Evolutionary conservation across 2,329 filamentous ascomycete genomes (phyloP).

Genomic region (Penicillium janthinellum): DNA sequence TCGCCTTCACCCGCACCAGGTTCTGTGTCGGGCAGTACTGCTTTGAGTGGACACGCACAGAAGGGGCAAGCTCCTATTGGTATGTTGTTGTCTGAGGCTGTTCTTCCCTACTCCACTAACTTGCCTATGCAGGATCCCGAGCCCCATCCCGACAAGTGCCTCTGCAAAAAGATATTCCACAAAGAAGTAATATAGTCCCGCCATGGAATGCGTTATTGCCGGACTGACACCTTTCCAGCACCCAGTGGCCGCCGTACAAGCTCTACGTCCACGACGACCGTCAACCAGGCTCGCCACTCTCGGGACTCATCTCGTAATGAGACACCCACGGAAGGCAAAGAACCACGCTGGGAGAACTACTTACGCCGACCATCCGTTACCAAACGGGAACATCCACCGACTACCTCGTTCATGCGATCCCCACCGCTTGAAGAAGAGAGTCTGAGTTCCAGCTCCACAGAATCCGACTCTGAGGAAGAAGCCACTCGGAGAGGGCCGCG

Average conservation of each 20-base stretch:
- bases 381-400: conserved; percentile 29
- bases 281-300: conserved; percentile 31
- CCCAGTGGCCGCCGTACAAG: conserved; percentile 31
- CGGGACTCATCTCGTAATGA: conserved; percentile 29
- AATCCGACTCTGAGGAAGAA: conserved; percentile 36
- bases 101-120: too few relatives aligned
- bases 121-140: conserved; percentile 35
- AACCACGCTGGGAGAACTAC: conserved; percentile 26
- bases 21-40: conserved; percentile 46
- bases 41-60: conserved; percentile 39
- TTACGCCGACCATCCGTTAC: conserved; percentile 26
- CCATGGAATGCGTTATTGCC: too few relatives aligned
- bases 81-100: conserved; percentile 16
- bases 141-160: conserved; percentile 42
- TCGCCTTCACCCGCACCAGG: conserved; percentile 47
- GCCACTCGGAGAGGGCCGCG: conserved; percentile 27
- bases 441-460: conserved; percentile 34
- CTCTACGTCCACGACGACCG: conserved; percentile 32
- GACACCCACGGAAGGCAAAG: conserved; percentile 31
- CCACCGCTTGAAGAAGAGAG: conserved; percentile 39
- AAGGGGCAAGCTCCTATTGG: conserved; percentile 37
- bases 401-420: conserved; percentile 29
- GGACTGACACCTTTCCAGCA: conserved; percentile 17
- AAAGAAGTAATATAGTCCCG: conserved; percentile 27
- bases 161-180: conserved; percentile 37